Conservation (phyloP, 2,329 filamentous ascomycete species). For the Fusarium sp. region DNA sequence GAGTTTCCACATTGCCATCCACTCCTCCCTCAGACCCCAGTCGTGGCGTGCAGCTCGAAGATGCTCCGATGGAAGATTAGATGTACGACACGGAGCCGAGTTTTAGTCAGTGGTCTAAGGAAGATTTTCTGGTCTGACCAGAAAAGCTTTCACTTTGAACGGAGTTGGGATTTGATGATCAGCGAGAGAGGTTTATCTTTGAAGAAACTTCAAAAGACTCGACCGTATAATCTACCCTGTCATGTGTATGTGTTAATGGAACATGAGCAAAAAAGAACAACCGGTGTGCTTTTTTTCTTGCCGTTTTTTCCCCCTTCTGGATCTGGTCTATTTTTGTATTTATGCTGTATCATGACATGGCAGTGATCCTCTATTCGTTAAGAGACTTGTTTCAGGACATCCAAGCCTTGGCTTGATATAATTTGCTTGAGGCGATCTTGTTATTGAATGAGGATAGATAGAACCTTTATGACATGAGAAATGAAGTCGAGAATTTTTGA, state of each 20-base stretch:
- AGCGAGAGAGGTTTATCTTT: conserved; percentile 27
- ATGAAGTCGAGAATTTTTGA: conserved; percentile 7
- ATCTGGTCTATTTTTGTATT: conserved; percentile 45
- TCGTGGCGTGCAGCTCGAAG: conserved; percentile 65
- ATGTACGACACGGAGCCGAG: conserved; percentile 20
- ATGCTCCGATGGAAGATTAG: conserved; percentile 67
- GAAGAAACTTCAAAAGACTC: conserved; percentile 19
- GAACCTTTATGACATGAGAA: conserved; percentile 11
- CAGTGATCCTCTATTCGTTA: conserved; percentile 46
- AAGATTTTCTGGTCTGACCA: conserved; percentile 24
- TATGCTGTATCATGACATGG: conserved; percentile 47
- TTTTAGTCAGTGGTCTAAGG: conserved; percentile 27
- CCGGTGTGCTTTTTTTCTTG: conserved; percentile 42
- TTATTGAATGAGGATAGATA: conserved; percentile 4
- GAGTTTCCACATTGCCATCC: conserved; percentile 51
- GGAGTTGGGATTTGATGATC: conserved; percentile 35
- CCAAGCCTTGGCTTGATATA: conserved; percentile 11
- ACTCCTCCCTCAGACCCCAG: conserved; percentile 51
- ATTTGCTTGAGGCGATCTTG: conserved; percentile 4
- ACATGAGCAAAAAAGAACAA: conserved; percentile 49
- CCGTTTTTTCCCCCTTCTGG: conserved; percentile 32
- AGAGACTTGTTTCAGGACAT: conserved; percentile 33
- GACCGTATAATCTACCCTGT: conserved; percentile 33
- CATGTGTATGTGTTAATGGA: conserved; percentile 51
- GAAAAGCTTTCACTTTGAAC: conserved; percentile 24